Evolutionary conservation across 2,329 filamentous ascomycete genomes (phyloP), one percentile per base, ranked within the genome.

Genomic region (Penicillium sp.): DNA sequence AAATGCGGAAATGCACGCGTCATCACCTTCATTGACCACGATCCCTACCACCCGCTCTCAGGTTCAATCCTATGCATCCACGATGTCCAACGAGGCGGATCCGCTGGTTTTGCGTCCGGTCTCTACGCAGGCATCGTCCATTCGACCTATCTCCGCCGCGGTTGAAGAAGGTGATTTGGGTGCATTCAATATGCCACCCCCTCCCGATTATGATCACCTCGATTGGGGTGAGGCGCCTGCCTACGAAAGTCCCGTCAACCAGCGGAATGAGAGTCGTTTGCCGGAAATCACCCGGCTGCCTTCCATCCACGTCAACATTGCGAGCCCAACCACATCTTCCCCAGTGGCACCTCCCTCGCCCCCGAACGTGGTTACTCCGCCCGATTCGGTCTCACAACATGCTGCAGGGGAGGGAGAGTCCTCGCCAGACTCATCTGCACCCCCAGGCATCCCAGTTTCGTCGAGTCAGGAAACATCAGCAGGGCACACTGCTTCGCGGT

Each of bases 141-240:
- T 55, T 54, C 45, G 57, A 34, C 43, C 58, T 27, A 13, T 47
- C 43, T 54, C 50, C 25, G 59, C 48, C 38, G 45, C 51, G 40
- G 45, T 49, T 4, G 65, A 66, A 1, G 70, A 70, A 25, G 62
- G 60, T 9, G 67, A 73, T 49, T 61, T 71, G 9, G 69, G 65
- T n/a, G 53, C 58, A n/a, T 56, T 60, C 2, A 61, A 63, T 13
- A 68, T 69, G 6, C 66, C 64, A 3, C 71, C 57, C 6, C 57
- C 71, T 35, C 71, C 71, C 4, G 65, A 71, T 1, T 74, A 73
- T 43, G 70, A 73, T 3, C 54, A 66, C 26, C 50, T 71, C 27
- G 64, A 69, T 26, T 72, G 70, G 69, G 71, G 70, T 29, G 69
- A 73, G 24, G 71, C 69, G 8, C 71, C 71, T 9, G 63, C 69